Base-by-base conservation (phyloP, 345 rosid genomes). In the Aurinia saxatilis region DNA sequence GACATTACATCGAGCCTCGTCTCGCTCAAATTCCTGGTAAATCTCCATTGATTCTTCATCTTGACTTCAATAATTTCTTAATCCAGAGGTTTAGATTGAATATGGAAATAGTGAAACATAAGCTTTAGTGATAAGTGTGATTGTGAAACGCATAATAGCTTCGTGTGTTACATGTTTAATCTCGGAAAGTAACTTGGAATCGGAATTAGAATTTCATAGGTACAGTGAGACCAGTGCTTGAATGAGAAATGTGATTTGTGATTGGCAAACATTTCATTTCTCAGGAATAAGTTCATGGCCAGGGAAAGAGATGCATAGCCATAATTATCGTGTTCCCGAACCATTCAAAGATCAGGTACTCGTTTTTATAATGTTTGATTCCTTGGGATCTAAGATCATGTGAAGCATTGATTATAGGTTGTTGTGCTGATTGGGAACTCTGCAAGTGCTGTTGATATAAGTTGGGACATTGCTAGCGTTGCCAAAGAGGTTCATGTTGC, bases 401-500 rank as follows among this genome's bases (percentile, higher is more conserved):
- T 34, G 42, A 21, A 8, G 19, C 35, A 10, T 48, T 9, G 63
- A 17, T 27, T 78, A 41, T 67, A 86, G 98, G 85, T 79, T 65
- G 90, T 76, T 55, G 71, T 88, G 75, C 30, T 86, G 67, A 86
- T 91, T 13, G 96, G 98, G 59, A 77, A 70, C 71, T 70, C 92
- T 23, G 50, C 82, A 14, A 92, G 96, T 72, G 82, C 86, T 13
- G 63, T 17, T 67, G 98, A 89, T 74, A 80, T 92, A 70, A 81
- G 90, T 14, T 74, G 84, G 47, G 98, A 92, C 39, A 51, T 79
- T 60, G 85, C 88, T 63, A 49, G 48, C 23, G 73, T 79, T 42
- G 96, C 96, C 58, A 91, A 84, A 73, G 96, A 89, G 80, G 97
- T 92, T 29, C 93, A 85, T 71, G 60, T 92, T 25, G 78, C 86